phyloP scores from a whole-genome alignment of 805 yeast species.

The Tetrapisispora arboricola region DNA sequence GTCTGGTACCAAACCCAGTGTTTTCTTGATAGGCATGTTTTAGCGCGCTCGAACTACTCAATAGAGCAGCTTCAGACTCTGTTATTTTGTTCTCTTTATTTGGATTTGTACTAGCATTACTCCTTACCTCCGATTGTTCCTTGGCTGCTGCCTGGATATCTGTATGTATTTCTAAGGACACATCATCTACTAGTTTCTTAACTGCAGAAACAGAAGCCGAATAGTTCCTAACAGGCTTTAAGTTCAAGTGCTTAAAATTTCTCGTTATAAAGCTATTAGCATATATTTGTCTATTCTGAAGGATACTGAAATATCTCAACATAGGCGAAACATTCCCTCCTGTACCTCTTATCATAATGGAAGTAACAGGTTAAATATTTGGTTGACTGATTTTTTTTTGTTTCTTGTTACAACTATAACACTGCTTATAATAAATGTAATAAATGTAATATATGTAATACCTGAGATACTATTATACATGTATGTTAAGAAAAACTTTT shows the following conservation, averaged over 20 bases:
- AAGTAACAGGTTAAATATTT: no score
- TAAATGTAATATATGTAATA: no score
- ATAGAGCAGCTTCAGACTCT: slow-evolving; percentile 10
- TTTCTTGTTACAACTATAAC: no score
- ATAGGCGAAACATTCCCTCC: not conserved
- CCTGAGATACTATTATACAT: no score
- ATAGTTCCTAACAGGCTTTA: not conserved
- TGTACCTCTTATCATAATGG: not conserved
- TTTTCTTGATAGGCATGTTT: slow-evolving; percentile 33
- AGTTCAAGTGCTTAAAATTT: not conserved
- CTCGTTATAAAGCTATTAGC: not conserved
- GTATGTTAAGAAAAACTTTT: no score
- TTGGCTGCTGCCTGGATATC: slow-evolving; percentile 26
- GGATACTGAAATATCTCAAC: not conserved
- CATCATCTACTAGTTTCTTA: slow-evolving; percentile 18
- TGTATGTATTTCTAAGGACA: slow-evolving; percentile 26
- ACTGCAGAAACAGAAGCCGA: slow-evolving; percentile 18
- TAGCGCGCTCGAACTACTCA: slow-evolving; percentile 25
- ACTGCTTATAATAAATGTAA: no score
- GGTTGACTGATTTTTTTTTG: no score
- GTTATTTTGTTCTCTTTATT: slow-evolving; percentile 2
- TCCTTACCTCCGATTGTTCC: slow-evolving; percentile 22
- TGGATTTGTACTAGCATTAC: slow-evolving; percentile 11
- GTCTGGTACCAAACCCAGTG: slow-evolving; percentile 57
- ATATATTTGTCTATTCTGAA: not conserved